phyloP scores from a whole-genome alignment of 1,284 basidiomycete species.

The Pisolithus thermaeus region DNA sequence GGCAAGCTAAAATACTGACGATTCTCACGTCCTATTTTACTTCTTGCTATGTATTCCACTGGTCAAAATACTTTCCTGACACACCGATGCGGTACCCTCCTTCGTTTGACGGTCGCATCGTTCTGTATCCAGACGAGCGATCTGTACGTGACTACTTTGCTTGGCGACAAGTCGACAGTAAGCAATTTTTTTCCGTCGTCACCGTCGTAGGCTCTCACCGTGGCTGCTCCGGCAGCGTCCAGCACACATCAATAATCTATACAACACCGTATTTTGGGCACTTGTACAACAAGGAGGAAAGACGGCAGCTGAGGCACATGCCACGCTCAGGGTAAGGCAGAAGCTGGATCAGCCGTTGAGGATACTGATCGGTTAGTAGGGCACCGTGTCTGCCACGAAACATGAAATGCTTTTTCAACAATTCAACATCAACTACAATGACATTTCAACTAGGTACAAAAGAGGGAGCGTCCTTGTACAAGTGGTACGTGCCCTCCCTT shows the following conservation, averaged over 20 bases:
- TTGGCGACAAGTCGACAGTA: conserved; percentile 95
- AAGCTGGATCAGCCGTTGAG: background rate
- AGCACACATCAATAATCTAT: conserved; percentile 98
- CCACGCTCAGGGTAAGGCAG: conserved; percentile 50
- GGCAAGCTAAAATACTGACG: conserved; percentile 86
- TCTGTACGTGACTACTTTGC: conserved; percentile 90
- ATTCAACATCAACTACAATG: conserved; percentile 89
- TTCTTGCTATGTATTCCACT: conserved; percentile 85
- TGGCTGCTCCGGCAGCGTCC: conserved; percentile 14
- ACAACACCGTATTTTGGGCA: conserved; percentile 97
- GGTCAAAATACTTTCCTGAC: conserved; percentile 76
- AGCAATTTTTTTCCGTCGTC: conserved; percentile 26
- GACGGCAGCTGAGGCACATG: conserved; percentile 79
- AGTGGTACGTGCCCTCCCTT: conserved; percentile 15
- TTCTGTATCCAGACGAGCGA: conserved; percentile 72
- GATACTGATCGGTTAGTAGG: conserved; percentile 39
- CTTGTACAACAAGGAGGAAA: conserved; percentile 77
- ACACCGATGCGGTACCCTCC: conserved; percentile 74
- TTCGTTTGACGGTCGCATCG: conserved; percentile 87
- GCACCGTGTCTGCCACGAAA: conserved; percentile 84
- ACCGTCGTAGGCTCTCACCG: conserved; percentile 12
- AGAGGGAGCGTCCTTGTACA: conserved; percentile 87
- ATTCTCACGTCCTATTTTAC: conserved; percentile 91
- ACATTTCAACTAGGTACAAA: conserved; percentile 65
- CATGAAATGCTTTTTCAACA: conserved; percentile 83